Conservation (phyloP, 2,329 filamentous ascomycete genomes). For the Dothistroma pini region DNA sequence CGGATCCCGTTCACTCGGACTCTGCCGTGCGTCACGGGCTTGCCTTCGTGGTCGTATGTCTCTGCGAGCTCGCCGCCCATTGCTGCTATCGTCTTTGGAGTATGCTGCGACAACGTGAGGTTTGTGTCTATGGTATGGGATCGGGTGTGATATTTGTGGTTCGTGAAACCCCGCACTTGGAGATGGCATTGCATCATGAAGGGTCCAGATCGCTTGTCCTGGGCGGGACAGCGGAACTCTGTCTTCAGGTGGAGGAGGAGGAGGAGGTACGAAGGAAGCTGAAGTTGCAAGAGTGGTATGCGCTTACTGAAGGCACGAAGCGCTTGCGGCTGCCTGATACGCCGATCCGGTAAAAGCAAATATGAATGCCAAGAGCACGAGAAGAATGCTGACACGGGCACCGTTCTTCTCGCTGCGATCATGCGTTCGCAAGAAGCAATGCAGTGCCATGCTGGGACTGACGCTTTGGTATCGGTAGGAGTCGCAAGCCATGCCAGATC, state of each 20-base stretch:
- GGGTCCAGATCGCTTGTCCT: neutral
- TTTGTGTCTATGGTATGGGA: neutral
- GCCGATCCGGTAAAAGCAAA: neutral
- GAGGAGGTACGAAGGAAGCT: neutral
- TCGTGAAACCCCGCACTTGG: neutral
- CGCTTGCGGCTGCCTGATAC: neutral
- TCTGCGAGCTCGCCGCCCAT: slow-evolving; percentile 25
- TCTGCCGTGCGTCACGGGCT: slow-evolving; percentile 31
- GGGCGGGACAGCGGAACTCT: neutral
- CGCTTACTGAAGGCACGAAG: neutral
- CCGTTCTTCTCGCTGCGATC: neutral
- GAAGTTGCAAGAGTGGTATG: neutral
- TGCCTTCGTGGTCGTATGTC: slow-evolving; percentile 31
- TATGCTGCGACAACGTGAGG: neutral
- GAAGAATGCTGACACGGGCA: neutral
- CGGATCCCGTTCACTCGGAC: slow-evolving; percentile 34
- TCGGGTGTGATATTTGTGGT: neutral
- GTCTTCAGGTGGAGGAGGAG: neutral
- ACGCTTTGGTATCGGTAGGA: too few relatives aligned
- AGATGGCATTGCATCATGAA: slow-evolving; percentile 3
- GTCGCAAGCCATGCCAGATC: too few relatives aligned
- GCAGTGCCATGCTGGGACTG: too few relatives aligned
- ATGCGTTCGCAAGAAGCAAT: neutral
- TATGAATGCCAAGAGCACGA: neutral
- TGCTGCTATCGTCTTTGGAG: neutral